Conservation (phyloP, 306 rosid species). For the Cercis canadensis region DNA sequence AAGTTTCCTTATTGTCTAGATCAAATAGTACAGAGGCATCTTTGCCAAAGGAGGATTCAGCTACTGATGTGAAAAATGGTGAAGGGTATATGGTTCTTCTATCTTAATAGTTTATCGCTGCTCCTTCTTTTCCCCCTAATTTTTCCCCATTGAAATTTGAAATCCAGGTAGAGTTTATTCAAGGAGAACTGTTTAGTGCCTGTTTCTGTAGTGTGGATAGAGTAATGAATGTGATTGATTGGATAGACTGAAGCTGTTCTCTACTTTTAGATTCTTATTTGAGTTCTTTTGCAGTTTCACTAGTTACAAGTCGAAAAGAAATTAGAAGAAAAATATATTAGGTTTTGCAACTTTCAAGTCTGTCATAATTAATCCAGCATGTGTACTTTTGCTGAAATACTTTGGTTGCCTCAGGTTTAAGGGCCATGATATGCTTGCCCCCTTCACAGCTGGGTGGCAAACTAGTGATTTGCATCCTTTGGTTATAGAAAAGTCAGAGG, state of each 20-base stretch:
- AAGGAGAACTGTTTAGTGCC: conserved; percentile 13
- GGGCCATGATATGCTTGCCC: conserved; percentile 97
- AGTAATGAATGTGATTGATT: conserved; percentile 8
- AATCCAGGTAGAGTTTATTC: not conserved
- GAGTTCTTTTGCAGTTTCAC: conserved; percentile 17
- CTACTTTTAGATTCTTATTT: conserved; percentile 7
- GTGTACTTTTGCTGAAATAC: conserved; percentile 33
- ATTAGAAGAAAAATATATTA: not conserved
- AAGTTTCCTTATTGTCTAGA: conserved; percentile 53
- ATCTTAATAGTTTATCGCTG: conserved; percentile 13
- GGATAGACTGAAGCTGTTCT: conserved; percentile 24
- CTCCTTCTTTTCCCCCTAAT: not conserved
- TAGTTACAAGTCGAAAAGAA: not conserved
- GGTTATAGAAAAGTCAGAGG: conserved; percentile 88
- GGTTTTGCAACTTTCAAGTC: not conserved
- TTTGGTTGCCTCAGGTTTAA: conserved; percentile 57
- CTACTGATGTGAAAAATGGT: conserved; percentile 38
- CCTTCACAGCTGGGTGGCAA: conserved; percentile 95
- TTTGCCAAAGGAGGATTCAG: conserved; percentile 54
- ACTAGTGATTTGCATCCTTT: conserved; percentile 65
- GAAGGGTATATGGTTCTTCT: conserved; percentile 56
- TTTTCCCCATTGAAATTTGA: not conserved
- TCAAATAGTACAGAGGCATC: conserved; percentile 56
- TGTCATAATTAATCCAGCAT: conserved; percentile 16
- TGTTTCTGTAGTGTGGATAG: no score